A percentile compares a stretch with the other conserved stretches of the same genome.
Conservation (phyloP, 1,139 yeast species). For the Hyphopichia khmerensis region DNA sequence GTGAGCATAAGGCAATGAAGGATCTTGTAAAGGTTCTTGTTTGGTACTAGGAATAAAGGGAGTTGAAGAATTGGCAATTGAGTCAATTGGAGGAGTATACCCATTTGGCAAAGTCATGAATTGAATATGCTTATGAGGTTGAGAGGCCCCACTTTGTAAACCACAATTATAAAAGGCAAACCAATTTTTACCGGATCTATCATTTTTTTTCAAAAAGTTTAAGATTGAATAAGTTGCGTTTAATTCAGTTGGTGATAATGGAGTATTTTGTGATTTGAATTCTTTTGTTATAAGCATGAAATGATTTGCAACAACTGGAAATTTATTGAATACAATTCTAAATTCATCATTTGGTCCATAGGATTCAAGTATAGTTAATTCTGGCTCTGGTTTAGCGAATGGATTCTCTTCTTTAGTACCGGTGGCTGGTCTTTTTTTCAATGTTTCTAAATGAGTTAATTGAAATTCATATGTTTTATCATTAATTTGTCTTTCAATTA, state of each 20-base stretch:
- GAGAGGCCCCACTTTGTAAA: constrained; percentile 85
- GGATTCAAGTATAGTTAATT: constrained; percentile 58
- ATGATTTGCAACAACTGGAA: constrained; percentile 79
- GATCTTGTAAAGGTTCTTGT: constrained; percentile 60
- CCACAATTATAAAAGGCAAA: constrained; percentile 91
- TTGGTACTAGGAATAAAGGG: constrained; percentile 53
- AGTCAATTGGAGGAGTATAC: constrained; percentile 62
- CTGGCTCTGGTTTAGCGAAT: constrained; percentile 77
- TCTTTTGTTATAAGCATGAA: constrained; percentile 73
- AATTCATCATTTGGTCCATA: constrained; percentile 51
- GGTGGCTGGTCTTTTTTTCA: constrained; percentile 58
- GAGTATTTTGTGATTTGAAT: constrained; percentile 68
- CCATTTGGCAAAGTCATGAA: constrained; percentile 67
- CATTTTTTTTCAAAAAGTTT: constrained; percentile 16
- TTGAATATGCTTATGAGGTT: constrained; percentile 90
- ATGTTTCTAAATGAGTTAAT: constrained; percentile 36
- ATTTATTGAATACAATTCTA: constrained; percentile 76
- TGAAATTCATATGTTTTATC: constrained; percentile 23
- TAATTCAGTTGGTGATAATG: constrained; percentile 69
- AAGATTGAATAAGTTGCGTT: constrained; percentile 56
- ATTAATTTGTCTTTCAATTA: constrained; percentile 17
- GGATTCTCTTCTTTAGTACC: constrained; percentile 56
- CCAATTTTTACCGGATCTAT: constrained; percentile 29
- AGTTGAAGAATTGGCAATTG: constrained; percentile 44
- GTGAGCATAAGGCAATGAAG: constrained; percentile 76